A percentile compares a stretch with the other conserved stretches of the same genome.
These are phyloP conservation scores for Tillandsia leiboldiana DNA, from an alignment of 176 grass and related monocot species.

Conservation along the genomic window DNA sequence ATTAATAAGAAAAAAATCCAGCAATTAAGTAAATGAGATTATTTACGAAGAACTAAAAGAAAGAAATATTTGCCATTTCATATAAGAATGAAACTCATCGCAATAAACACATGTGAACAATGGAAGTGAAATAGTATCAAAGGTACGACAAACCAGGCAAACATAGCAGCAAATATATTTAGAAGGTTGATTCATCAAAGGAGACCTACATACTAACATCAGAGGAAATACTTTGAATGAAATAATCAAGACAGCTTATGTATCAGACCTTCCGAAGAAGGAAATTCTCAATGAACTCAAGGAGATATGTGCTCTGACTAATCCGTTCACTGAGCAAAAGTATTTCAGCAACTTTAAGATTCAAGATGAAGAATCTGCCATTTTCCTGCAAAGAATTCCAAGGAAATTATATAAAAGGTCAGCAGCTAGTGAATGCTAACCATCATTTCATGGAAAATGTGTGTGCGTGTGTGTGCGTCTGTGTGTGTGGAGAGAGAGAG, in stretches of 20 bases:
- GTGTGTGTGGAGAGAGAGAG: no score
- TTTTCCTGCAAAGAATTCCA: background rate
- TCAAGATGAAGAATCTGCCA: background rate
- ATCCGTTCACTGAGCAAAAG: background rate
- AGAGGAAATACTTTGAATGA: background rate
- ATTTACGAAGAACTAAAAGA: no score
- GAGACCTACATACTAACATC: background rate
- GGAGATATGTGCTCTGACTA: background rate
- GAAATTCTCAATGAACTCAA: background rate
- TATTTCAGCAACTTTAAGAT: background rate
- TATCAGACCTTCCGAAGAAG: background rate
- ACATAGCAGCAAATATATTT: no score
- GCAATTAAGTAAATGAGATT: no score
- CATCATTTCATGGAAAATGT: background rate
- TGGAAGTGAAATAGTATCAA: no score
- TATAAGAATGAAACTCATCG: no score
- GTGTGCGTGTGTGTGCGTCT: background rate
- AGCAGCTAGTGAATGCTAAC: background rate
- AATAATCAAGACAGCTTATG: background rate
- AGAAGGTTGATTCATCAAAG: no score
- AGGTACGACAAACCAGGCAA: no score
- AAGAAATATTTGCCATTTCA: no score
- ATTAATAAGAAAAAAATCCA: no score
- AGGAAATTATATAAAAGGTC: background rate
- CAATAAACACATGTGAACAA: no score